Base-by-base conservation (phyloP, 2,329 filamentous ascomycete species). In the Arthrobotrys megalospora region DNA sequence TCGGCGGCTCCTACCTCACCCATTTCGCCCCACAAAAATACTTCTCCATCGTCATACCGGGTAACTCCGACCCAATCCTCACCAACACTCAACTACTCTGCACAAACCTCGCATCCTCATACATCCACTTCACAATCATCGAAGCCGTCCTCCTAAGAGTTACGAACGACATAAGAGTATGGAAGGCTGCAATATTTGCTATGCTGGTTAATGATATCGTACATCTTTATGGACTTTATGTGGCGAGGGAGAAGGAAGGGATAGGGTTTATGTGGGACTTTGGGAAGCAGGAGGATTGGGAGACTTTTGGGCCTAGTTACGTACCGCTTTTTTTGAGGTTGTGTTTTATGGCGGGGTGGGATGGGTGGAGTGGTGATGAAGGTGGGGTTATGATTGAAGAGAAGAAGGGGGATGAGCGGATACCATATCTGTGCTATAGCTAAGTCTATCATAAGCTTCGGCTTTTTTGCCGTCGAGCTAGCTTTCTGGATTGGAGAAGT, bases 301-400 rank as follows among this genome's bases (percentile, higher is more conserved):
- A 66, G 43, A 60, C 52, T 12, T 77, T 70, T 53, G 38, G 28
- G n/a, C 55, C 73, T 28, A 77, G 38, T 55, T 77, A 71, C 55
- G 6, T 71, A 4, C 66, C 66, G n/a, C 45, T 77, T 21, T 14
- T 36, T 58, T 21, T 71, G 19, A 60, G 73, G 19, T 24, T 66
- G 50, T 45, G 32, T 14, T 77, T 77, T 77, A 62, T 77, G 66
- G 45, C 43, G 28, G 73, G 67, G 50, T 77, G 55, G 55, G 66
- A 71, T 60, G 73, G 73, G 24, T 70, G 66, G 72, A 52, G 16
- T 21, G 53, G 43, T 48, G 70, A 41, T 5, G 53, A 48, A 58
- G 63, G 43, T 24, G 19, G 41, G 24, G 6, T 38, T 55, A 28
- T 14, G 52, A 12, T 55, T 58, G 32, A 32, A 36, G 19, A 52